Conservation (phyloP, 768 basidiomycete genomes). For the Mycena rebaudengoi region DNA sequence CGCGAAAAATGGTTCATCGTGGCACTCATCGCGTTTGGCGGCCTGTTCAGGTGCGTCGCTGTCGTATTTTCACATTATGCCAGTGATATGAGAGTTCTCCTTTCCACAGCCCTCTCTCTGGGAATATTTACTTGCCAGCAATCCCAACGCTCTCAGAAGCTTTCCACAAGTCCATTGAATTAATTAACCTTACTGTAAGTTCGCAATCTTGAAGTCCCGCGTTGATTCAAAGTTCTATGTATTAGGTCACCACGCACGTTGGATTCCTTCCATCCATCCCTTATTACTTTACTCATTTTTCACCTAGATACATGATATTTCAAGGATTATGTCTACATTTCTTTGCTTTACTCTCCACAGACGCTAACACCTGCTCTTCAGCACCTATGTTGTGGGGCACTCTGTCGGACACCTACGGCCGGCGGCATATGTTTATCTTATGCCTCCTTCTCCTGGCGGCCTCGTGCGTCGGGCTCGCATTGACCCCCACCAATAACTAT, state of each 20-base stretch:
- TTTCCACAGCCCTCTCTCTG: conserved; percentile 76
- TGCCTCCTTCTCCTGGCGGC: conserved; percentile 71
- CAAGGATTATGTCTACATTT: conserved; percentile 53
- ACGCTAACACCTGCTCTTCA: conserved; percentile 32
- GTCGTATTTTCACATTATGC: neutral
- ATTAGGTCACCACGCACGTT: conserved; percentile 68
- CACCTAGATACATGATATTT: conserved; percentile 72
- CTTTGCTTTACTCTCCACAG: neutral
- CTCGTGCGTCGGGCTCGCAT: conserved; percentile 71
- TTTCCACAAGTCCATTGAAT: conserved; percentile 73
- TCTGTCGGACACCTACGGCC: conserved; percentile 69
- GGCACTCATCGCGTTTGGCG: conserved; percentile 24
- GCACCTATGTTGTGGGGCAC: conserved; percentile 78
- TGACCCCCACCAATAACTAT: conserved; percentile 64
- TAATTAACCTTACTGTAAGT: conserved; percentile 79
- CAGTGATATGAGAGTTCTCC: neutral
- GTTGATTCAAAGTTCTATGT: neutral
- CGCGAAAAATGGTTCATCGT: conserved; percentile 33
- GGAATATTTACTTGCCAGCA: conserved; percentile 84
- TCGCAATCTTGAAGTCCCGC: conserved; percentile 26
- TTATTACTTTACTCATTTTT: too few species aligned
- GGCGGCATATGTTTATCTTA: conserved; percentile 67
- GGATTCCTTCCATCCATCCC: too few species aligned
- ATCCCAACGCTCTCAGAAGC: conserved; percentile 72
- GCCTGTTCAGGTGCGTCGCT: conserved; percentile 25